phyloP scores from a whole-genome alignment of 192 early-diverging fungal species.

The Ambispora gerdemannii region DNA sequence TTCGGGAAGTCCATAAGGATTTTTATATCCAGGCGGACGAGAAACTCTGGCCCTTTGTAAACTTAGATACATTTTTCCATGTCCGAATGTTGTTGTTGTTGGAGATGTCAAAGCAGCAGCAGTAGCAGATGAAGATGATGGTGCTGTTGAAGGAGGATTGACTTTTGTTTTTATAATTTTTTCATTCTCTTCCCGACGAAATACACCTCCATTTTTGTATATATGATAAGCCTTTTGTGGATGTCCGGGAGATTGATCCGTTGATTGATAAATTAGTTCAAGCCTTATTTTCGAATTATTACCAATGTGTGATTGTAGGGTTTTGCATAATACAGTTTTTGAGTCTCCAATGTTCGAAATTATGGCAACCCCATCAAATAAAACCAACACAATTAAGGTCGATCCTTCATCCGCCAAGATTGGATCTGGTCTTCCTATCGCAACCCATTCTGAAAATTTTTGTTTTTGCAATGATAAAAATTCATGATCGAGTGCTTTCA shows the following conservation, averaged over 20 bases:
- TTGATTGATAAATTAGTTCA: conserved; percentile 5
- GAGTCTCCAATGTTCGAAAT: conserved; percentile 11
- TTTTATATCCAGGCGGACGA: neutral
- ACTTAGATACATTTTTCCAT: conserved; percentile 2
- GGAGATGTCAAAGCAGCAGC: neutral
- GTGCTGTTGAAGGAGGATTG: neutral
- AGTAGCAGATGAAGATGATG: neutral
- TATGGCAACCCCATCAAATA: conserved; percentile 3
- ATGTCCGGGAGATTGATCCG: conserved; percentile 12
- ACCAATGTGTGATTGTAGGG: neutral
- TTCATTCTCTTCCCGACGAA: conserved; percentile 12
- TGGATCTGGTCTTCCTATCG: neutral
- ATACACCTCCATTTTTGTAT: conserved; percentile 10
- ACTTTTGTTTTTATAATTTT: conserved; percentile 10
- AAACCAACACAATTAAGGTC: neutral
- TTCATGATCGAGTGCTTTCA: conserved; percentile 1
- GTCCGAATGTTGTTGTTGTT: neutral
- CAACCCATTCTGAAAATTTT: conserved; percentile 6
- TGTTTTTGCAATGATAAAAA: neutral
- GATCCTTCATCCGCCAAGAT: conserved; percentile 6
- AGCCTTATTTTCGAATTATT: neutral
- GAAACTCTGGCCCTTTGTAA: neutral
- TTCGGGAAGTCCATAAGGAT: neutral
- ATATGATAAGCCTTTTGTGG: conserved; percentile 19
- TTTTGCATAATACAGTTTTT: conserved; percentile 8